phyloP scores from a whole-genome alignment of 257 asterid species.

The Penstemon eatonii region DNA sequence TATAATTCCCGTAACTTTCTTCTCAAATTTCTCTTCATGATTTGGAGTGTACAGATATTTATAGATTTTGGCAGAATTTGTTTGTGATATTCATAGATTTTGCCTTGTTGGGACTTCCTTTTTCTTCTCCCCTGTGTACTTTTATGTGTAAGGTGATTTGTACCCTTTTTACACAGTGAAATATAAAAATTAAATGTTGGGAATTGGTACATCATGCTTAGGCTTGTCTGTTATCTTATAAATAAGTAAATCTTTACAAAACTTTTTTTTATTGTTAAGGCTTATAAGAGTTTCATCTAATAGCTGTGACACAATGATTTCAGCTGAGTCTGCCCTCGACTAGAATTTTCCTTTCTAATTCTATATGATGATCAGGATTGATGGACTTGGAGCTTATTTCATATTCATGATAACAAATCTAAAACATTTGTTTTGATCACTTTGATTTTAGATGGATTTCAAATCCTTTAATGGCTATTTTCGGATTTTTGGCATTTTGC shows the following conservation, averaged over 20 bases:
- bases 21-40: constrained; percentile 15
- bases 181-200: background rate
- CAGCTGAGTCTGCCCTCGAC: background rate
- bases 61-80: constrained; percentile 23
- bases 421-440: too few relatives aligned
- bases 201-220: background rate
- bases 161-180: constrained; percentile 18
- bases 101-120: background rate
- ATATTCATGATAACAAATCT: too few relatives aligned
- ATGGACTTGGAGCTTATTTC: too few relatives aligned
- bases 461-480: too few relatives aligned
- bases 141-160: background rate
- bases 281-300: background rate
- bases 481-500: too few relatives aligned
- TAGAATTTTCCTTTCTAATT: too few relatives aligned
- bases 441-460: too few relatives aligned
- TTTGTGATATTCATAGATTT: constrained; percentile 24
- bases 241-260: too few relatives aligned
- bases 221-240: too few relatives aligned
- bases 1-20: background rate
- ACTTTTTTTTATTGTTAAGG: too few relatives aligned
- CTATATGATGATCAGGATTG: too few relatives aligned
- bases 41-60: constrained; percentile 36
- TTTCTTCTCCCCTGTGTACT: constrained; percentile 10
- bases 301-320: too few relatives aligned